These are phyloP conservation scores for Pythium insidiosum DNA, from an alignment of 352 stramenopile species.

Conservation along the genomic window DNA sequence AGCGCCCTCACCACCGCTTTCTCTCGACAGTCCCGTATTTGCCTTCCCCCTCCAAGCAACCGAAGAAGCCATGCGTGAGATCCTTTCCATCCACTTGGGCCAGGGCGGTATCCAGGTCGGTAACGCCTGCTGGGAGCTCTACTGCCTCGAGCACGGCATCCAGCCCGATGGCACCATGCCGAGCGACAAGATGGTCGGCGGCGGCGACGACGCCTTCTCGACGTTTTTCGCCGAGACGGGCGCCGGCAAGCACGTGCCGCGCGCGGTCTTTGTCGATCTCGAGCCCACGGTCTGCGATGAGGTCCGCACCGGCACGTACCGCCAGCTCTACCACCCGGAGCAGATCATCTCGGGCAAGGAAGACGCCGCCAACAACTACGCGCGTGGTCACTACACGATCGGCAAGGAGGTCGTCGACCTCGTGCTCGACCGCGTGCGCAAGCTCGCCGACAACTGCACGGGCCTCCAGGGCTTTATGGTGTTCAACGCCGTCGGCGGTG, in stretches of 20 bases:
- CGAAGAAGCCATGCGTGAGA: slow-evolving; percentile 82
- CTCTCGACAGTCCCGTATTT: too few relatives aligned
- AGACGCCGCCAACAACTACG: slow-evolving; percentile 85
- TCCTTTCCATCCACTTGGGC: slow-evolving; percentile 95
- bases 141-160: slow-evolving; percentile 89
- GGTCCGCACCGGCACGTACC: slow-evolving; percentile 91
- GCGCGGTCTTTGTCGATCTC: slow-evolving; percentile 94
- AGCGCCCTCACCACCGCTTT: background rate
- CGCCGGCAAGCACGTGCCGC: slow-evolving; percentile 92
- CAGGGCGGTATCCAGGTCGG: slow-evolving; percentile 89
- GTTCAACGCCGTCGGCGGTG: slow-evolving; percentile 96
- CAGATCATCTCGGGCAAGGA: slow-evolving; percentile 97
- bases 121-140: slow-evolving; percentile 78
- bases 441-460: slow-evolving; percentile 95
- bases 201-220: slow-evolving; percentile 87
- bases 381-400: slow-evolving; percentile 89
- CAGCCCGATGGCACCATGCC: slow-evolving; percentile 87
- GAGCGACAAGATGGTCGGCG: slow-evolving; percentile 25
- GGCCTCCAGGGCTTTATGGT: slow-evolving; percentile 97
- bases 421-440: slow-evolving; percentile 95
- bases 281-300: slow-evolving; percentile 95
- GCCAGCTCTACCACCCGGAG: slow-evolving; percentile 95
- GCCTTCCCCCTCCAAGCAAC: background rate
- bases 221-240: slow-evolving; percentile 86
- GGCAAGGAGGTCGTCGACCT: slow-evolving; percentile 95